Evolutionary conservation across 345 rosid genomes (phyloP), one percentile per base, ranked within the genome.

Genomic region (Tarenaya hassleriana): DNA sequence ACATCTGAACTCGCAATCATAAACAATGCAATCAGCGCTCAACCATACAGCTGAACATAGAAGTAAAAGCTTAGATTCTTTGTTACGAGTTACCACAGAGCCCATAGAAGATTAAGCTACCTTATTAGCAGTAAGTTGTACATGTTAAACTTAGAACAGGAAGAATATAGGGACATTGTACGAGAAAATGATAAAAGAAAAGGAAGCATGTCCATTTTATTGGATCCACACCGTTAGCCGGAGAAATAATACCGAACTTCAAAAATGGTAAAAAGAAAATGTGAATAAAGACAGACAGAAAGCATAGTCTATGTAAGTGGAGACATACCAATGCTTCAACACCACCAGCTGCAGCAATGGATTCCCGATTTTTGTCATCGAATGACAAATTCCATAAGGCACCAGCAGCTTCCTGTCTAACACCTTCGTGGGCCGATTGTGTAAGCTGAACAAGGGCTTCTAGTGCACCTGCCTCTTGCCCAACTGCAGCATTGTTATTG

Each of bases 401-500:
- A 45, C 95, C 95, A 51, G 95, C 87, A 64, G 90, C 90, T 76
- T 80, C 95, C 58, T 86, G 95, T 75, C 82, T 89, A 71, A 86
- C 97, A 70, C 97, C 95, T 72, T 89, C 97, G 63, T 86, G 86
- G 45, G 76, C 85, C 14, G 94, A 81, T 40, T 75, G 72, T 16
- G 87, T 83, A 42, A 89, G 90, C 56, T 81, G 90, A 56, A 89
- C 94, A 56, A 89, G 85, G 43, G 90, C 95, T 74, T 89, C 95
- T 31, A 89, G 81, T 55, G 94, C 97, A 63, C 95, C 97, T 58
- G 73, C 76, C 69, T 89, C 97, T 76, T 79, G 85, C 56, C 97
- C 97, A 58, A 89, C 95, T n/a, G 94, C 86, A 64, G 97, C 81
- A 73, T 89, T 86, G 43, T 86, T 86, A 29, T 73, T 79, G 54